Evolutionary conservation across 2,329 filamentous ascomycete genomes (phyloP).

Genomic region (Colletotrichum ledebouriae): DNA sequence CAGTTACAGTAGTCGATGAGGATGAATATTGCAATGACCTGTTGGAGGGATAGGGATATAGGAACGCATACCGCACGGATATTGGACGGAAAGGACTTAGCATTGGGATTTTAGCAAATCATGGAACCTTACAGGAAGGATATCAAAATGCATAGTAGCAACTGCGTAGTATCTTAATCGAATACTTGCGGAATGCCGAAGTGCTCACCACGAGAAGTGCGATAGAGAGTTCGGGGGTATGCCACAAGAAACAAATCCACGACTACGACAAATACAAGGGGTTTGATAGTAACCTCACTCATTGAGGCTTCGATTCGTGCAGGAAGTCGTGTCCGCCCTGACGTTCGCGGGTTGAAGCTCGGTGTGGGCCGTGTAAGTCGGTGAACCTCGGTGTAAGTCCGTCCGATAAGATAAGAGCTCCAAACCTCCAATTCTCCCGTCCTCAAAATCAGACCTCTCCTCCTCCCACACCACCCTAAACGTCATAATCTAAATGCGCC

Average conservation of each 20-base stretch:
- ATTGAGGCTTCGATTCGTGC: too few relatives aligned
- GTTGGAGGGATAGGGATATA: neutral
- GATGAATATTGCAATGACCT: neutral
- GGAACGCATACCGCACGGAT: constrained; percentile 4
- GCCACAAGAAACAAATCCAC: too few relatives aligned
- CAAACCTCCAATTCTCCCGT: constrained; percentile 8
- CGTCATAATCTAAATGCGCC: constrained; percentile 11
- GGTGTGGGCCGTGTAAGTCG: constrained; percentile 32
- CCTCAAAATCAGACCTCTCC: neutral
- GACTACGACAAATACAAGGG: too few relatives aligned
- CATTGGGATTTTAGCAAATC: constrained; percentile 11
- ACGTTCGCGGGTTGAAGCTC: neutral
- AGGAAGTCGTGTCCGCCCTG: too few relatives aligned
- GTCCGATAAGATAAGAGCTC: constrained; percentile 39
- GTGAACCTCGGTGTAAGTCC: constrained; percentile 14
- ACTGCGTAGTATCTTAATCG: constrained; percentile 25
- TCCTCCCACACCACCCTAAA: neutral
- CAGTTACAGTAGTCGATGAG: neutral
- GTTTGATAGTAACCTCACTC: too few relatives aligned
- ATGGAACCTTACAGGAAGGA: neutral
- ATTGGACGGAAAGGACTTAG: constrained; percentile 9
- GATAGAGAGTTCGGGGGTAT: too few relatives aligned
- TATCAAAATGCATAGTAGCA: constrained; percentile 27
- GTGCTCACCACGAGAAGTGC: too few relatives aligned
- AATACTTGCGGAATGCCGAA: neutral